Conservation (phyloP, 768 basidiomycete species). For the Cubamyces sp. region DNA sequence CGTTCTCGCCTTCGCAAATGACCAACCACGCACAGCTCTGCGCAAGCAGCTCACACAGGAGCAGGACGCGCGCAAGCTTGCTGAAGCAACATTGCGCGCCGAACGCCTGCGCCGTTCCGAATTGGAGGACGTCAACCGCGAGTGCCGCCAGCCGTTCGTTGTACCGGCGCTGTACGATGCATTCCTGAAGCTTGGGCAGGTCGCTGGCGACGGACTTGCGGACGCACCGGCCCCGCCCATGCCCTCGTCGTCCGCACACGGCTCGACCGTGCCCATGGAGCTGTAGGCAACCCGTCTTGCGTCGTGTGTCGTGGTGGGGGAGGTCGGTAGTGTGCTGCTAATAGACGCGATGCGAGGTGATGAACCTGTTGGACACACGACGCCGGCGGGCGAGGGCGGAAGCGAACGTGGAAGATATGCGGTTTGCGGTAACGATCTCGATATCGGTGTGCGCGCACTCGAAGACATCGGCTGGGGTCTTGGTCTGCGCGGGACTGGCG, state of each 20-base stretch:
- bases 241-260: neutral
- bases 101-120: constrained; percentile 31
- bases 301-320: neutral
- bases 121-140: constrained; percentile 34
- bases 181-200: constrained; percentile 34
- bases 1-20: neutral
- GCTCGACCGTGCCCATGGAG: constrained; percentile 8
- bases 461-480: constrained; percentile 8
- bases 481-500: constrained; percentile 19
- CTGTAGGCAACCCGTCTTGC: neutral
- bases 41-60: constrained; percentile 29
- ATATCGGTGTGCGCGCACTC: neutral
- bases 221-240: neutral
- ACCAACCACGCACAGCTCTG: constrained; percentile 20
- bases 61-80: constrained; percentile 26
- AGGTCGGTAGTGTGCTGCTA: neutral
- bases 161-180: constrained; percentile 39
- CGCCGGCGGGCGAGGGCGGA: neutral
- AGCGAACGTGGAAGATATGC: neutral
- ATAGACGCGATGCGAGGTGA: neutral
- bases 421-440: neutral
- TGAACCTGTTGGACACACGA: neutral
- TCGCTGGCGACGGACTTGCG: constrained; percentile 30
- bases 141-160: constrained; percentile 34
- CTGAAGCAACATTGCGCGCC: constrained; percentile 29